These are phyloP conservation scores for Cetradonia linearis DNA, from an alignment of 495 filamentous ascomycete genomes.

Conservation along the genomic window DNA sequence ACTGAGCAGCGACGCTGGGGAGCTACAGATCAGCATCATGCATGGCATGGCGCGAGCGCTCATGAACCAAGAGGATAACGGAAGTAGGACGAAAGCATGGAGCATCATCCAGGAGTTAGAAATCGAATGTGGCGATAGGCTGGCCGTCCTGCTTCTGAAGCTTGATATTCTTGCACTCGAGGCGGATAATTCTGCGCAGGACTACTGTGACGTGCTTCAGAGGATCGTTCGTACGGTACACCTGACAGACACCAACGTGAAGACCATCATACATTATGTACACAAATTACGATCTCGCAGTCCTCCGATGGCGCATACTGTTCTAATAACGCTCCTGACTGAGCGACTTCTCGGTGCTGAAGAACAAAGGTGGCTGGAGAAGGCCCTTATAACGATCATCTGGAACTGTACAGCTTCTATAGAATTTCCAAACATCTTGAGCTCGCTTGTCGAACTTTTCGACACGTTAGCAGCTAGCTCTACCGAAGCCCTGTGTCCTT, in stretches of 20 bases:
- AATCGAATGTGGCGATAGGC: conserved; percentile 48
- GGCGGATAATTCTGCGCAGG: conserved; percentile 29
- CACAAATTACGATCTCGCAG: conserved; percentile 49
- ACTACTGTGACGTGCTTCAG: conserved; percentile 42
- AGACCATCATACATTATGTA: conserved; percentile 58
- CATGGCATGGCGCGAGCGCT: conserved; percentile 48
- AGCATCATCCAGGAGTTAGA: conserved; percentile 49
- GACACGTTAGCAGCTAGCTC: conserved; percentile 31
- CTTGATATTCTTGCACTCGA: conserved; percentile 50
- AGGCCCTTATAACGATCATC: conserved; percentile 49
- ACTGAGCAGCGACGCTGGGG: conserved; percentile 48
- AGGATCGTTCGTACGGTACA: conserved; percentile 48
- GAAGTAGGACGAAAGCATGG: conserved; percentile 42
- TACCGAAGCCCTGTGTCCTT: conserved; percentile 35
- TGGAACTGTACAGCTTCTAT: conserved; percentile 43
- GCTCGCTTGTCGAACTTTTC: conserved; percentile 32
- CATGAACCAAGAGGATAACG: conserved; percentile 28
- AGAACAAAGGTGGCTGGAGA: conserved; percentile 50
- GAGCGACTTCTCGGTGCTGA: conserved; percentile 34
- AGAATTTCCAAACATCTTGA: conserved; percentile 23
- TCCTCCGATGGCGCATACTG: conserved; percentile 18
- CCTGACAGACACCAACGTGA: conserved; percentile 53
- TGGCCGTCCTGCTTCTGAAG: conserved; percentile 57
- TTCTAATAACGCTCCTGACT: conserved; percentile 36
- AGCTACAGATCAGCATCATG: conserved; percentile 56